Evolutionary conservation across 2,329 filamentous ascomycete genomes (phyloP).

Genomic region (Sphaerulina vaccinii): DNA sequence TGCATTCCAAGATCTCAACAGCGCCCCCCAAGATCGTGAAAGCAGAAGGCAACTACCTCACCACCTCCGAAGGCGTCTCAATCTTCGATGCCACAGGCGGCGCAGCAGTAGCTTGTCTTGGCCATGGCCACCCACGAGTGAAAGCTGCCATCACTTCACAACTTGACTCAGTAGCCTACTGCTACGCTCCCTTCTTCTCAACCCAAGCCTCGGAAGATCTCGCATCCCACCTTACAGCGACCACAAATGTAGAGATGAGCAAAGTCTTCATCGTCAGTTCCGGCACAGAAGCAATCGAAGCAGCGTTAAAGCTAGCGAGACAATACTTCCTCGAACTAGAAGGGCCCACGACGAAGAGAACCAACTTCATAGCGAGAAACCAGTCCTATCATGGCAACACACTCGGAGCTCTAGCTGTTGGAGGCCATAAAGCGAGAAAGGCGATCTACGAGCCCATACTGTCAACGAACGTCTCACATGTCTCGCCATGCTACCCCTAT

Average conservation of each 20-base stretch:
- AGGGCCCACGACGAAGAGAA: slow-evolving; percentile 44
- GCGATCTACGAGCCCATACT: slow-evolving; percentile 38
- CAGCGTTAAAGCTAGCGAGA: slow-evolving; percentile 49
- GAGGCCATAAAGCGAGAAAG: slow-evolving; percentile 38
- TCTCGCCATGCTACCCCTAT: slow-evolving; percentile 39
- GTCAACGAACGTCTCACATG: slow-evolving; percentile 31
- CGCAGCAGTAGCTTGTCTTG: slow-evolving; percentile 68
- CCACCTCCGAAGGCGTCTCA: slow-evolving; percentile 51
- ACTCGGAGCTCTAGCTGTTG: slow-evolving; percentile 47
- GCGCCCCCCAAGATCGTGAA: slow-evolving; percentile 47
- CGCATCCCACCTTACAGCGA: slow-evolving; percentile 47
- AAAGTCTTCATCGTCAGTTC: slow-evolving; percentile 57
- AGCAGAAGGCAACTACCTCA: slow-evolving; percentile 51
- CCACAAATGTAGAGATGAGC: slow-evolving; percentile 51
- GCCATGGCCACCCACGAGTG: slow-evolving; percentile 54
- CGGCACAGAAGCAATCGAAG: slow-evolving; percentile 47
- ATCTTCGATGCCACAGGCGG: slow-evolving; percentile 72
- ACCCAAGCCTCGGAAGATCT: slow-evolving; percentile 54
- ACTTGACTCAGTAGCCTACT: slow-evolving; percentile 55
- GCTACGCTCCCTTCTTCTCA: slow-evolving; percentile 57
- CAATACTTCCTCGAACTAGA: slow-evolving; percentile 50
- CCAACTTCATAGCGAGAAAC: slow-evolving; percentile 46
- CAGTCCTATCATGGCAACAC: slow-evolving; percentile 55
- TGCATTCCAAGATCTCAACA: slow-evolving; percentile 51
- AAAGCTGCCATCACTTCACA: slow-evolving; percentile 59